phyloP scores from a whole-genome alignment of 2,329 filamentous ascomycete genomes.

The Tolypocladium tundrense region DNA sequence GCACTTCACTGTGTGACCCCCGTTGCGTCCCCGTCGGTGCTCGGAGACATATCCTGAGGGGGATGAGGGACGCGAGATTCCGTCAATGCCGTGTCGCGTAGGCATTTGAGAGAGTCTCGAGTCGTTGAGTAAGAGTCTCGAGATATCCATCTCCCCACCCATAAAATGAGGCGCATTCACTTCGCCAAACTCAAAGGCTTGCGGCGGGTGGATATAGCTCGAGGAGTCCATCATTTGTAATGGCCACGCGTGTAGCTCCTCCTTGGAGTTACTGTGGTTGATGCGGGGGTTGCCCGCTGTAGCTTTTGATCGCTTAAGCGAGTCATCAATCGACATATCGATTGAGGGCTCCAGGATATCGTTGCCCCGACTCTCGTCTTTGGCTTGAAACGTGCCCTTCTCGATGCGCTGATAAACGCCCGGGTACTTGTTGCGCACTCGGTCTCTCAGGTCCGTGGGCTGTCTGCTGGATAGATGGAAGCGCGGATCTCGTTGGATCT shows the following conservation, averaged over 20 bases:
- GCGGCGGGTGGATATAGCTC: constrained; percentile 13
- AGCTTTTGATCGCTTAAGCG: constrained; percentile 28
- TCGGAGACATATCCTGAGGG: constrained; percentile 9
- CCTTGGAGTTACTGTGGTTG: constrained; percentile 30
- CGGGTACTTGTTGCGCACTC: constrained; percentile 54
- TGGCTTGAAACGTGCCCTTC: constrained; percentile 38
- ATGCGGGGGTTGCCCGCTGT: constrained; percentile 28
- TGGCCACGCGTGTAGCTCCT: constrained; percentile 37
- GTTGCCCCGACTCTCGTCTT: constrained; percentile 28
- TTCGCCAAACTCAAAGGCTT: constrained; percentile 35
- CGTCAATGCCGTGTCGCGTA: constrained; percentile 16
- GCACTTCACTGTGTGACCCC: constrained; percentile 7
- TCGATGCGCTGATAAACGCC: constrained; percentile 46
- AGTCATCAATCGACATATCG: constrained; percentile 37
- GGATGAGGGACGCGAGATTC: constrained; percentile 12
- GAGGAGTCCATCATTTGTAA: constrained; percentile 21
- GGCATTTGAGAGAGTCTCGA: constrained; percentile 18
- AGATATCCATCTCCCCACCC: constrained; percentile 52
- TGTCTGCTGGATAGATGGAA: constrained; percentile 49
- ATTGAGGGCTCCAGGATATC: constrained; percentile 41
- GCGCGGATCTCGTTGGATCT: constrained; percentile 49
- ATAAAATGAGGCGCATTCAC: constrained; percentile 26
- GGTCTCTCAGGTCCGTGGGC: constrained; percentile 53
- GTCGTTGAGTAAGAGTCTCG: constrained; percentile 48
- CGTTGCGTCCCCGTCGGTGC: constrained; percentile 9